phyloP scores from a whole-genome alignment of 352 stramenopile genomes.

The Plasmopara muralis region DNA sequence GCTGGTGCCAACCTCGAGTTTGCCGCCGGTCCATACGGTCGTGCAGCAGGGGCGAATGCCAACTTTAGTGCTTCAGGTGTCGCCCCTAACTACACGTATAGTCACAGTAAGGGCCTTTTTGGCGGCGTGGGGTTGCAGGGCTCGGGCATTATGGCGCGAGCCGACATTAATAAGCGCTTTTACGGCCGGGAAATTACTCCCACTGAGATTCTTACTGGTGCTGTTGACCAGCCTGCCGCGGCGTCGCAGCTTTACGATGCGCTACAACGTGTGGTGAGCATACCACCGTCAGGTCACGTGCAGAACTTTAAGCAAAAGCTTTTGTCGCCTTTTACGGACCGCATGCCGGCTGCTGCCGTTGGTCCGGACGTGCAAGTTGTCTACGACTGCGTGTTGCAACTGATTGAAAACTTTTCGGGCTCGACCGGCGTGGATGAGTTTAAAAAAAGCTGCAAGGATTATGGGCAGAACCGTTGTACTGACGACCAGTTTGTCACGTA shows the following conservation, averaged over 20 bases:
- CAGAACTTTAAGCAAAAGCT: slow-evolving; percentile 54
- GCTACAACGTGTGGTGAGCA: slow-evolving; percentile 65
- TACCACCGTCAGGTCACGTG: slow-evolving; percentile 53
- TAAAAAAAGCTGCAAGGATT: slow-evolving; percentile 82
- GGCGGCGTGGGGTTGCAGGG: slow-evolving; percentile 76
- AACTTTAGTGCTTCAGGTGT: slow-evolving; percentile 73
- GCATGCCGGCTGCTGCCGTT: slow-evolving; percentile 62
- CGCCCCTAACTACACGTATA: slow-evolving; percentile 85
- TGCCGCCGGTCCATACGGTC: slow-evolving; percentile 71
- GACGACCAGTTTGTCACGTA: slow-evolving; percentile 68
- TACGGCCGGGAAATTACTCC: slow-evolving; percentile 83
- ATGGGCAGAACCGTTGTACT: slow-evolving; percentile 72
- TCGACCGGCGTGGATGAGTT: slow-evolving; percentile 66
- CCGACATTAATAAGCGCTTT: slow-evolving; percentile 85
- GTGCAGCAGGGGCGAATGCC: slow-evolving; percentile 63
- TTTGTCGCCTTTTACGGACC: slow-evolving; percentile 60
- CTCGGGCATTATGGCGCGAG: slow-evolving; percentile 67
- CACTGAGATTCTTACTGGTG: slow-evolving; percentile 76
- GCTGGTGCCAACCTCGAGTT: slow-evolving; percentile 79
- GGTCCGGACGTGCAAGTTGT: slow-evolving; percentile 76
- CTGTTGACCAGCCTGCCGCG: slow-evolving; percentile 73
- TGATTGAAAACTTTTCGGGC: slow-evolving; percentile 60
- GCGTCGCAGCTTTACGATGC: slow-evolving; percentile 78
- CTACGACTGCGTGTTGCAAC: slow-evolving; percentile 74
- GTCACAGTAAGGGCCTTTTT: slow-evolving; percentile 82